Evolutionary conservation across 2,329 filamentous ascomycete genomes (phyloP).

Genomic region (Claviceps arundinis): DNA sequence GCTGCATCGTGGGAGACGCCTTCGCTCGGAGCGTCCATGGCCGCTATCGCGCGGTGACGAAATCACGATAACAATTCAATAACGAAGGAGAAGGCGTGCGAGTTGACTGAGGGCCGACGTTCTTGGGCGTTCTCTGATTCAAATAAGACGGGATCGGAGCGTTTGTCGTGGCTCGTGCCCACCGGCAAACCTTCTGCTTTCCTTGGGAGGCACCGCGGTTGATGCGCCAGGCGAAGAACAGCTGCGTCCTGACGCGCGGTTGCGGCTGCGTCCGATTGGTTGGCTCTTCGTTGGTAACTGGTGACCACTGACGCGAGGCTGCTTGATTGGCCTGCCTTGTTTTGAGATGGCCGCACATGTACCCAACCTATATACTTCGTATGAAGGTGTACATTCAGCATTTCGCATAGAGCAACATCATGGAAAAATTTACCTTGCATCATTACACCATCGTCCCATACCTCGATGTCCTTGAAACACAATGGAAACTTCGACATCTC

Average conservation of each 20-base stretch:
- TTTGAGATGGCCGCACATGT: not conserved
- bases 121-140: too few species aligned
- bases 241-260: not conserved
- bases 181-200: not conserved
- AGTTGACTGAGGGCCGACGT: not conserved
- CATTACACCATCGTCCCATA: too few species aligned
- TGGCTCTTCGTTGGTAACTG: not conserved
- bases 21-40: conserved; percentile 3
- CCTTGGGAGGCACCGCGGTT: not conserved
- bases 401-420: too few species aligned
- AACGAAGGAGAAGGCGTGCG: not conserved
- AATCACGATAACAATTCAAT: conserved; percentile 1
- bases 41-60: not conserved
- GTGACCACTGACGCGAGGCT: not conserved
- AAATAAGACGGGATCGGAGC: not conserved
- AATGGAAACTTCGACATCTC: too few species aligned
- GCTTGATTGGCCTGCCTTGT: conserved; percentile 3
- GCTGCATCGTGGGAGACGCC: not conserved
- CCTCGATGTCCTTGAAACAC: too few species aligned
- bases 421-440: too few species aligned
- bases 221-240: not conserved
- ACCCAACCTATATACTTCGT: too few species aligned
- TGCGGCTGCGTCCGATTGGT: conserved; percentile 5
- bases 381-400: too few species aligned
- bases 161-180: not conserved